Base-by-base conservation (phyloP, 2,329 filamentous ascomycete genomes). In the Penicillium sp. region DNA sequence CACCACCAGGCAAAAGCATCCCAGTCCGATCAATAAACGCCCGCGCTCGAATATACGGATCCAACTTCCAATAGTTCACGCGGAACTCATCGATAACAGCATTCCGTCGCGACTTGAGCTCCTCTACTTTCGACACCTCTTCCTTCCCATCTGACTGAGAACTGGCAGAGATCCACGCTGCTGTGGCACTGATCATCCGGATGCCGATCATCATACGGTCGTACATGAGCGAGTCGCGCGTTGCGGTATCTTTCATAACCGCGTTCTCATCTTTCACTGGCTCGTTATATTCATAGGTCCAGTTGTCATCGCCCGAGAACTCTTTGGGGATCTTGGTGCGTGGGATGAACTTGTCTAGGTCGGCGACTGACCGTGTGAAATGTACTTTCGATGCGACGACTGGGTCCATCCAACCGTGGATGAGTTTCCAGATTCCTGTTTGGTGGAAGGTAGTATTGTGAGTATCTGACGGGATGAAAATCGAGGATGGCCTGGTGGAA, bases 311-410 rank as follows among this genome's bases (percentile, higher is more conserved):
- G 40, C 93, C 93, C 16, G 90, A 92, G 4, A 96, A 81, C 60
- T 96, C 92, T 68, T 87, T 88, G 48, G 87, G 83, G 62, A 97
- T 89, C 47, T 87, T 85, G 38, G 79, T 78, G 41, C 79, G 79
- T 6, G 85, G 81, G 55, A 97, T 87, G 69, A 87, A 96, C 57
- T 86, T 80, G 59, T 88, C 83, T 47, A 97, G 79, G 50, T 96
- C 92, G 51, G 87, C 83, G 52, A 86, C 78, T 62, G 85, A 89
- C 68, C 90, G 92, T 52, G 89, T 92, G 73, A 97, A 96, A 73
- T 96, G 87, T 11, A 97, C 88, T 75, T 97, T 97, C 70, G 85
- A 83, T 27, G 93, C 93, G 23, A 97, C 92, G 5, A 97, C 92
- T 2, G 93, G 93, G 72, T 97, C 93, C 39, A 97, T 84, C 92